Evolutionary conservation across 768 basidiomycete genomes (phyloP).

Genomic region (Erythrobasidium yunnanense): DNA sequence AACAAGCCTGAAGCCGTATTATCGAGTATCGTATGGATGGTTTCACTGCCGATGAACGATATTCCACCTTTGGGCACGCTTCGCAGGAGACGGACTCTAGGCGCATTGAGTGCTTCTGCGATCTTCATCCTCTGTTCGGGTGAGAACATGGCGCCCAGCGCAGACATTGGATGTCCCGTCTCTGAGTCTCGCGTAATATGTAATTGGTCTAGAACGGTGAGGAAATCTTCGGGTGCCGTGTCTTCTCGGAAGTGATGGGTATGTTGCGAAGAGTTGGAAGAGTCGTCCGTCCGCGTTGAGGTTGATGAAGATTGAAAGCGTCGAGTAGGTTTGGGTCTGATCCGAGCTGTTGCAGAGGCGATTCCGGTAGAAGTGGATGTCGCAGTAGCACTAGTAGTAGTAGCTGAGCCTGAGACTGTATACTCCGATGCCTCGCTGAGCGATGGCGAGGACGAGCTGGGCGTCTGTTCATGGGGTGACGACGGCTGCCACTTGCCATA

Average conservation of each 20-base stretch:
- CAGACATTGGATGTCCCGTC: not conserved
- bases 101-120: not conserved
- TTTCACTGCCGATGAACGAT: not conserved
- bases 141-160: not conserved
- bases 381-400: too few species aligned
- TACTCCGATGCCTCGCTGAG: too few species aligned
- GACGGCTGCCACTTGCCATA: too few species aligned
- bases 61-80: not conserved
- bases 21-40: conserved; percentile 8
- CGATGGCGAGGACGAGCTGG: too few species aligned
- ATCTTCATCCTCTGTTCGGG: not conserved
- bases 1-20: conserved; percentile 8
- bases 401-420: too few species aligned
- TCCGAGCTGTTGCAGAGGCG: too few species aligned
- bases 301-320: too few species aligned
- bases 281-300: not conserved
- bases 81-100: not conserved
- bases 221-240: not conserved
- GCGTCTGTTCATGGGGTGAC: too few species aligned
- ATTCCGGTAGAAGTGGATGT: too few species aligned
- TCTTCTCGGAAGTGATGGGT: not conserved
- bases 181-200: not conserved
- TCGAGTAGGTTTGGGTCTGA: too few species aligned
- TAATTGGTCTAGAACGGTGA: not conserved
- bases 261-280: not conserved